Conservation (phyloP, 2,329 filamentous ascomycete genomes). For the Amylocarpus encephaloides region DNA sequence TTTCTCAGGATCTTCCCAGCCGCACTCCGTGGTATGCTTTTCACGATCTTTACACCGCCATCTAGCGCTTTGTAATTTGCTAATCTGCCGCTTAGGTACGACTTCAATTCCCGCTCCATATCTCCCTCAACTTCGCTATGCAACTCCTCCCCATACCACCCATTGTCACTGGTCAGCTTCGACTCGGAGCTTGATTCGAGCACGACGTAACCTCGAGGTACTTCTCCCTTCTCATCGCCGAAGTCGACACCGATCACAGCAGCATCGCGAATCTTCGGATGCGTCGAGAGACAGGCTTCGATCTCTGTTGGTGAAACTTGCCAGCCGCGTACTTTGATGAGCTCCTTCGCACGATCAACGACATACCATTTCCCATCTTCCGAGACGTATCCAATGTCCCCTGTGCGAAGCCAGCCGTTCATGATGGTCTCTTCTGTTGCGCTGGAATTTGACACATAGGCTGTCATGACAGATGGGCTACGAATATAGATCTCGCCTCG, state of each 20-base stretch:
- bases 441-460: slow-evolving; percentile 15
- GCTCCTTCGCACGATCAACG: slow-evolving; percentile 63
- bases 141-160: too few species aligned
- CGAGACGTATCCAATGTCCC: slow-evolving; percentile 14
- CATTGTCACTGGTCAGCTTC: too few species aligned
- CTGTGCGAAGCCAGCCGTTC: slow-evolving; percentile 16
- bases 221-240: slow-evolving; percentile 36
- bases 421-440: slow-evolving; percentile 8
- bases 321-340: slow-evolving; percentile 58
- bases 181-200: too few species aligned
- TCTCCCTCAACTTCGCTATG: too few species aligned
- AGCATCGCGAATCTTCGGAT: slow-evolving; percentile 47
- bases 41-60: too few species aligned
- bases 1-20: too few species aligned
- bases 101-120: too few species aligned
- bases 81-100: too few species aligned
- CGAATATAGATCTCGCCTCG: background rate
- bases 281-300: slow-evolving; percentile 41
- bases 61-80: too few species aligned
- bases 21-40: too few species aligned
- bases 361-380: slow-evolving; percentile 8
- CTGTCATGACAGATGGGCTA: slow-evolving; percentile 15
- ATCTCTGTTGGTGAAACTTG: slow-evolving; percentile 62
- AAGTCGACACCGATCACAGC: slow-evolving; percentile 58
- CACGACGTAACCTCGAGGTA: too few species aligned